Base-by-base conservation (phyloP, 2,329 filamentous ascomycete genomes). In the Monilinia laxa region DNA sequence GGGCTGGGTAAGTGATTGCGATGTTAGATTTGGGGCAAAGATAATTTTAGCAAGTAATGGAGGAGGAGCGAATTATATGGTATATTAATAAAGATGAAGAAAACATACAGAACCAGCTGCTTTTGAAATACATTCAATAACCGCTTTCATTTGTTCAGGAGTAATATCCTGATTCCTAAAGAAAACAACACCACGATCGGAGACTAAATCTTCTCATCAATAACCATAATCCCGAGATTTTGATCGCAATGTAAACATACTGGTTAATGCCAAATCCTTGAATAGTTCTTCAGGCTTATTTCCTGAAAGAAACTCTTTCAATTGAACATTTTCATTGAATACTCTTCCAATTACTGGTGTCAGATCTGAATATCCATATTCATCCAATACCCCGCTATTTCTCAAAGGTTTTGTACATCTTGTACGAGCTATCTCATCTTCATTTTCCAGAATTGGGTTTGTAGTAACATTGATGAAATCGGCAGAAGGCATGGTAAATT, bases 131-230 rank as follows among this genome's bases (percentile, higher is more conserved):
- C 54, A 40, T 59, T 65, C 65, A 62, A 83, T 82, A 1, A 84
- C 72, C 42, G 76, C 73, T 14, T 81, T 79, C 64, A 82, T 79
- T 11, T 76, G 58, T 78, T 78, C 1, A 76, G 81, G 60, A 74
- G 69, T 79, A n/a, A 83, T 75, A 71, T 82, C 79, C 68, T 84
- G 82, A 63, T 78, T 76, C 18, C 80, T 78, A 68, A 83, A 82
- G 70, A 83, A 82, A 16, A 92, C 89, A 2, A 93, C 71, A 45
- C 72, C 72, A 42, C 72, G 69, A 78, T 91, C 83, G 18, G 90
- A 87, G 18, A 92, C 88, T 72, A 89, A 59, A 56, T 14, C 18
- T n/a, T 25, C 49, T 78, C 79, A 49, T 35, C 11, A 38, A 18
- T 35, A 25, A 28, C 14, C 18, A n/a, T n/a, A 38, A 53, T 4